Evolutionary conservation across 495 filamentous ascomycete species (phyloP), one percentile per base, ranked within the genome.

Genomic region (Peziza echinospora): DNA sequence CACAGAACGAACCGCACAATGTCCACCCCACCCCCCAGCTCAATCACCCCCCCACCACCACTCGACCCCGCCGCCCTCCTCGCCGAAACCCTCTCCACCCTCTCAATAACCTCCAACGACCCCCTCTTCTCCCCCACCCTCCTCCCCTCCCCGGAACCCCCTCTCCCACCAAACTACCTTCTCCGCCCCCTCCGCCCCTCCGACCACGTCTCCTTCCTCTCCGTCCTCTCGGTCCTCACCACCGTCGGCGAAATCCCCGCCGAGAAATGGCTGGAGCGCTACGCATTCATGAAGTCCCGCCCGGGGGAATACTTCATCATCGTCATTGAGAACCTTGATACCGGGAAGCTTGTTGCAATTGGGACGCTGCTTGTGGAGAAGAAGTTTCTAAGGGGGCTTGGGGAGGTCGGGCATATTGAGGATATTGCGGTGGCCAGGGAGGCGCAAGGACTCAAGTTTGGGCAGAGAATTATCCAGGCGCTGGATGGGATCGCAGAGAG

Each of bases 381-480:
- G 65, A 84, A 84, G 65, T 84, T 84, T 78, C 79, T 84, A 54
- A 78, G 83, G 51, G 72, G 72, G 45, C 69, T 82, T 42, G 79
- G 77, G 19, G 51, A 71, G 5, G 85, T 93, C n/a, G 89, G 87
- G 1, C 89, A 97, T 60, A 93, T 97, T 65, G 89, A 97, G 65
- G 89, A 97, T 63, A 94, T 97, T 64, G 84, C 89, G 6, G 87
- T 97, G 21, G 75, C 79, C 50, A 81, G 84, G 63, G 78, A 84
- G 47, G 85, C 94, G 63, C 89, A 96, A 63, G 89, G 89, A 47
- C 94, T 93, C 72, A 93, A 93, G 64, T 68, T 97, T 30, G 89
- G 89, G 2, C 65, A 93, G 60, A 73, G 81, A 49, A 77, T 97
- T 47, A 96, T 97, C 54, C 81, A 96, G 68, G 83, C 89, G 3